Evolutionary conservation across 148 eudicot genomes (phyloP).

Genomic region (Arctostaphylos glauca): DNA sequence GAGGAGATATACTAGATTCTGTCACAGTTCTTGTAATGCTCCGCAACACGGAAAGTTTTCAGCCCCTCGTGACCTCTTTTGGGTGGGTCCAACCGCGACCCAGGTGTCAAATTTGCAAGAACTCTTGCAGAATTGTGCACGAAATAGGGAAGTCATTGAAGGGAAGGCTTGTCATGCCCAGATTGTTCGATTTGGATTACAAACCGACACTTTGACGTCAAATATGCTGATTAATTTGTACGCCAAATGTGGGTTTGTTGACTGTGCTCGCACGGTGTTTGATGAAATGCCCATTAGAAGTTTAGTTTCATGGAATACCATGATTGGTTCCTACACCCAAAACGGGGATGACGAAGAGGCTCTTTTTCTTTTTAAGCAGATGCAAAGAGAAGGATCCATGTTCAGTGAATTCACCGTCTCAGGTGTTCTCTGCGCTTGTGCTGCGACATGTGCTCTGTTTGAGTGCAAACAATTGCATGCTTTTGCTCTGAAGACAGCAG

Average conservation of each 20-base stretch:
- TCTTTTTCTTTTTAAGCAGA: constrained; percentile 47
- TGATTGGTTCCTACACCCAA: constrained; percentile 62
- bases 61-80: constrained; percentile 16
- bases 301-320: constrained; percentile 76
- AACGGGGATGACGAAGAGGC: constrained; percentile 43
- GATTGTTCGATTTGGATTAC: constrained; percentile 39
- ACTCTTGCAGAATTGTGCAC: constrained; percentile 62
- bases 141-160: constrained; percentile 29
- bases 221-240: constrained; percentile 73
- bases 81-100: constrained; percentile 5
- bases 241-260: constrained; percentile 55
- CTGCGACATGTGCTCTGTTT: constrained; percentile 48
- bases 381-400: constrained; percentile 51
- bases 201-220: constrained; percentile 39
- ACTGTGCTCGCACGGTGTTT: constrained; percentile 52
- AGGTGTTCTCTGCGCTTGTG: constrained; percentile 81
- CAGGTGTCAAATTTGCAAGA: constrained; percentile 33
- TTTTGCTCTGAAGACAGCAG: constrained; percentile 51
- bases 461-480: constrained; percentile 79
- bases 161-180: constrained; percentile 67
- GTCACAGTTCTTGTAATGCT: neutral
- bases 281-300: constrained; percentile 61
- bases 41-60: constrained; percentile 2
- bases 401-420: constrained; percentile 68
- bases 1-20: neutral